A percentile compares a stretch with the other conserved stretches of the same genome.
These are phyloP conservation scores for Lichtheimia ornata DNA, from an alignment of 371 early-diverging fungal genomes.

Conservation along the genomic window DNA sequence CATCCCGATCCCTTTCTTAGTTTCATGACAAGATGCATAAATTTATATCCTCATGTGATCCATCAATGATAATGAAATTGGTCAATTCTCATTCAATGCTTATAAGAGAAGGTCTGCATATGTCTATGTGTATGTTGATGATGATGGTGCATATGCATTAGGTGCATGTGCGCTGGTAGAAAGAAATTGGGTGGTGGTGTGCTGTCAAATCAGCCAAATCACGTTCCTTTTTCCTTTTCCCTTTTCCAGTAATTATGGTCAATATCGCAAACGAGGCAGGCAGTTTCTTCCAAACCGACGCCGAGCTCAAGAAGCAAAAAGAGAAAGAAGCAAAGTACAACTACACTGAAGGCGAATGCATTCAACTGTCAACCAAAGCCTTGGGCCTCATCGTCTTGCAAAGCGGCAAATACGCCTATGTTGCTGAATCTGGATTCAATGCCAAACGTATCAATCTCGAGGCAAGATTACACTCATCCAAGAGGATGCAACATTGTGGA, in stretches of 20 bases:
- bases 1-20: too few relatives aligned
- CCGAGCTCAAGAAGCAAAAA: conserved; percentile 60
- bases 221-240: too few relatives aligned
- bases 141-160: too few relatives aligned
- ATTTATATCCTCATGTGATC: too few relatives aligned
- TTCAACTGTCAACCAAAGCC: conserved; percentile 65
- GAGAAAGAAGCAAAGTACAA: conserved; percentile 64
- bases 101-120: too few relatives aligned
- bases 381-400: conserved; percentile 47
- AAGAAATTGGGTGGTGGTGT: too few relatives aligned
- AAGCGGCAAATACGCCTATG: conserved; percentile 42
- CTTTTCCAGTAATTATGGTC: conserved; percentile 29
- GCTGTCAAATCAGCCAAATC: too few relatives aligned
- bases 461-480: conserved; percentile 22
- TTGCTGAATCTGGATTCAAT: conserved; percentile 66
- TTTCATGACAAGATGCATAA: too few relatives aligned
- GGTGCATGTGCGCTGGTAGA: too few relatives aligned
- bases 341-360: conserved; percentile 63
- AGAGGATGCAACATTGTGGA: neutral
- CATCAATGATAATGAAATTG: too few relatives aligned
- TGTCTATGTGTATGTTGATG: too few relatives aligned
- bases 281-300: conserved; percentile 82
- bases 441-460: conserved; percentile 57
- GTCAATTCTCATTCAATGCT: too few relatives aligned
- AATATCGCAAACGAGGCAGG: conserved; percentile 60